Percentiles rank a stretch among this genome's conserved stretches.
Evolutionary conservation across 768 basidiomycete species (phyloP).

Genomic region (Auriscalpium vulgare): DNA sequence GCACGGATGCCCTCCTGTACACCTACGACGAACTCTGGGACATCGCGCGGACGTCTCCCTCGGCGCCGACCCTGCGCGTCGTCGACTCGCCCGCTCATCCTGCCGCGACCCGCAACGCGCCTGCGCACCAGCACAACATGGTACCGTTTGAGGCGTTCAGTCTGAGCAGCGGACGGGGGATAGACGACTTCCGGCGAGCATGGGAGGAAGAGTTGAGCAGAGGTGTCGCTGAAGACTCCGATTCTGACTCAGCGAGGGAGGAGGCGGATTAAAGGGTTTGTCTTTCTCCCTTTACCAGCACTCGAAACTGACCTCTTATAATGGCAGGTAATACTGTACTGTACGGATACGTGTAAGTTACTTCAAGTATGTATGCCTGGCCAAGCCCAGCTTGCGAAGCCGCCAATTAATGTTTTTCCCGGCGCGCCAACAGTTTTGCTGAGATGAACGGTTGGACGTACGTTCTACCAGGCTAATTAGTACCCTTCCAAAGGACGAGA

Average conservation of each 20-base stretch:
- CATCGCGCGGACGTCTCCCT: conserved; percentile 22
- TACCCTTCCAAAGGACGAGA: too few species aligned
- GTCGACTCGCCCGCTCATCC: conserved; percentile 75
- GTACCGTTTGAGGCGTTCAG: conserved; percentile 83
- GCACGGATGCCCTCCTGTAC: conserved; percentile 86
- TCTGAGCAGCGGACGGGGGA: conserved; percentile 63
- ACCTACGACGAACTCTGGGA: conserved; percentile 64
- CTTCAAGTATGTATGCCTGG: too few species aligned
- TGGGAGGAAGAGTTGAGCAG: conserved; percentile 50
- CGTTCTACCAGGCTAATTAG: too few species aligned
- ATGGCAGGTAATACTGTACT: too few species aligned
- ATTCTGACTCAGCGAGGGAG: not conserved
- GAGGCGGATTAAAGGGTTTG: too few species aligned
- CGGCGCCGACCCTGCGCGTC: conserved; percentile 41
- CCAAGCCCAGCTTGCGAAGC: too few species aligned
- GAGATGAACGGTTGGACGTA: too few species aligned
- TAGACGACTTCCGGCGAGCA: conserved; percentile 63
- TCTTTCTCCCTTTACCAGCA: too few species aligned
- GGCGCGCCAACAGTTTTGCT: too few species aligned
- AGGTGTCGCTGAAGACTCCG: conserved; percentile 8
- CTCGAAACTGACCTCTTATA: too few species aligned
- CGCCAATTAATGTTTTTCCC: too few species aligned
- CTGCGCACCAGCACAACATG: conserved; percentile 81
- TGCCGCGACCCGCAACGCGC: conserved; percentile 55
- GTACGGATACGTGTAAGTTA: too few species aligned